Evolutionary conservation across 768 basidiomycete genomes (phyloP), one percentile per base, ranked within the genome.

Genomic region (Cystobasidium tubakii): DNA sequence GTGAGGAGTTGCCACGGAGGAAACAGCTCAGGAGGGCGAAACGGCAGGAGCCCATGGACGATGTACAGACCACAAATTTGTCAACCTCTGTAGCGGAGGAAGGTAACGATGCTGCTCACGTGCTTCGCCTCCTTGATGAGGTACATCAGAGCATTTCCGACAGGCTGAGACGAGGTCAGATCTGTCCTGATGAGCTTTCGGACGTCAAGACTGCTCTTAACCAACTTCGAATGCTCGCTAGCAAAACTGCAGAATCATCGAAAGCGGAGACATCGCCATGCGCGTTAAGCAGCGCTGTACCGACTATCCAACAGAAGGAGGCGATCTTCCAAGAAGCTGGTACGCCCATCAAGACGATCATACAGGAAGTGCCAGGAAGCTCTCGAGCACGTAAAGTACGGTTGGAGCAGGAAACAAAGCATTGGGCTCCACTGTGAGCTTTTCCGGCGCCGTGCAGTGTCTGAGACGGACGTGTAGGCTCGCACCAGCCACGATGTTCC

Each of bases 381-480:
- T 34, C 63, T 33, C 34, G 34, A 31, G 66, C 42, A 27, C 66
- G 66, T 27, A 21, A 27, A 21, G 3, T 19, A 7, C 29, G 29
- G n/a, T n/a, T 57, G 39, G 4, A 71, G 55, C 46, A 71, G 29
- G 69, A 53, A 36, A 54, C 33, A 23, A 4, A 23, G 15, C 17
- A 21, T 10, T 71, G 69, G 69, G 69, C 53, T 1, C 69, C 69
- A 15, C 27, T 71, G 15, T 71, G 55, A 62, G 17, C 9, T 21
- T 23, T 43, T 17, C n/a, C 29, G 7, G 15, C 15, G 7, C 15
- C 39, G 25, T 1, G 34, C 25, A 29, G 27, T 31, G 15, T 62
- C 21, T 13, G n/a, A 57, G 7, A 42, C 42, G 17, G 42, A 42
- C 7, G 7, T 42, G 42, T 42, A 7, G 42, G 42, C 42, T 42